A percentile compares a stretch with the other conserved stretches of the same genome.
phyloP scores from a whole-genome alignment of 768 basidiomycete genomes.

The Tulasnella sp. region DNA sequence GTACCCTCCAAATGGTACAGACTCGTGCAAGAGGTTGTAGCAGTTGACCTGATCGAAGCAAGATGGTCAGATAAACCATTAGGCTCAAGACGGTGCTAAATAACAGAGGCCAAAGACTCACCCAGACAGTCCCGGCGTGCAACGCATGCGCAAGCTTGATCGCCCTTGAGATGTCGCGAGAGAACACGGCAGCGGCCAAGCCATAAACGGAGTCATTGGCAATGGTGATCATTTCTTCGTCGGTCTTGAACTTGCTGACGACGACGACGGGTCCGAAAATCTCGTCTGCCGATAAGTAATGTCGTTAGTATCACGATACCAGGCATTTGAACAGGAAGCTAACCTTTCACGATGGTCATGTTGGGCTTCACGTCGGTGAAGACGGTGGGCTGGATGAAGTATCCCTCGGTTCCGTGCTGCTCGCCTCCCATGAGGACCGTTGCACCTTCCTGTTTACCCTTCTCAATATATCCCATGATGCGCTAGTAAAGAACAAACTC shows the following conservation, averaged over 20 bases:
- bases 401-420: conserved; percentile 41
- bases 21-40: conserved; percentile 34
- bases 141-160: conserved; percentile 30
- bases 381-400: conserved; percentile 47
- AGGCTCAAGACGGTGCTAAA: no score
- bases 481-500: conserved; percentile 37
- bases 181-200: conserved; percentile 80
- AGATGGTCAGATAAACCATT: neutral
- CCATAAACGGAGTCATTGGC: conserved; percentile 88
- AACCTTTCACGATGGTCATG: conserved; percentile 56
- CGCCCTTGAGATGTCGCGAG: conserved; percentile 37
- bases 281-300: conserved; percentile 35
- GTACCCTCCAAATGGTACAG: conserved; percentile 75
- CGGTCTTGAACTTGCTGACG: conserved; percentile 63
- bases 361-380: conserved; percentile 54
- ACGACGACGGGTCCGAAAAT: conserved; percentile 67
- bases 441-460: conserved; percentile 63
- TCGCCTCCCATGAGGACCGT: conserved; percentile 53
- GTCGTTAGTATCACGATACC: neutral
- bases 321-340: no score
- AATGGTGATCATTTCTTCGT: conserved; percentile 31
- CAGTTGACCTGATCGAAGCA: conserved; percentile 16
- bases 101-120: neutral
- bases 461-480: conserved; percentile 67
- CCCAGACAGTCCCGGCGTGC: conserved; percentile 32